A percentile compares a stretch with the other conserved stretches of the same genome.
phyloP scores from a whole-genome alignment of 352 stramenopile species.

The Phytophthora constricta region DNA sequence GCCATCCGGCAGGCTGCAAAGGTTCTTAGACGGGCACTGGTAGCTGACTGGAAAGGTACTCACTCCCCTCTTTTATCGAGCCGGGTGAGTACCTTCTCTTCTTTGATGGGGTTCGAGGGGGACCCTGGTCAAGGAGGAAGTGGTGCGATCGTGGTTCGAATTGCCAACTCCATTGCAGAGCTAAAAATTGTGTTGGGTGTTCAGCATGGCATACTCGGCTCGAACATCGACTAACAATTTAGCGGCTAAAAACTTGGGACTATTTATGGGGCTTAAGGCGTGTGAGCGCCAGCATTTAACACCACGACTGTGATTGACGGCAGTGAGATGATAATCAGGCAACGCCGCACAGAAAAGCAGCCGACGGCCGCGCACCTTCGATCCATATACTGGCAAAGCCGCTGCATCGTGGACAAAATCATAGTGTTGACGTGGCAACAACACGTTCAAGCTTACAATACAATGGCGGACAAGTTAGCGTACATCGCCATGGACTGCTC shows the following conservation, averaged over 20 bases:
- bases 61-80: background rate
- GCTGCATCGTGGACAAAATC: background rate
- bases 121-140: background rate
- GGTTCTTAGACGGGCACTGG: background rate
- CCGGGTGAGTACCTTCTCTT: background rate
- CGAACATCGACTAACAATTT: slow-evolving; percentile 1
- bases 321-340: slow-evolving; percentile 4
- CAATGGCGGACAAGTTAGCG: background rate
- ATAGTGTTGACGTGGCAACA: background rate
- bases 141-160: background rate
- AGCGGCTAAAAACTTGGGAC: slow-evolving; percentile 5
- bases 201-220: background rate
- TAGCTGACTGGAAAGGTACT: background rate
- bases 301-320: background rate
- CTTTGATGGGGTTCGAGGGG: slow-evolving; percentile 1
- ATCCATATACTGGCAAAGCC: background rate
- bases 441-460: background rate
- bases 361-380: background rate
- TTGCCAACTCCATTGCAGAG: background rate
- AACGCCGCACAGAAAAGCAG: background rate
- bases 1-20: background rate
- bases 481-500: slow-evolving; percentile 4
- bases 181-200: background rate
- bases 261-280: background rate
- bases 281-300: background rate